Evolutionary conservation across 148 eudicot genomes (phyloP), one percentile per base, ranked within the genome.

Genomic region (Vaccinium myrtillus): DNA sequence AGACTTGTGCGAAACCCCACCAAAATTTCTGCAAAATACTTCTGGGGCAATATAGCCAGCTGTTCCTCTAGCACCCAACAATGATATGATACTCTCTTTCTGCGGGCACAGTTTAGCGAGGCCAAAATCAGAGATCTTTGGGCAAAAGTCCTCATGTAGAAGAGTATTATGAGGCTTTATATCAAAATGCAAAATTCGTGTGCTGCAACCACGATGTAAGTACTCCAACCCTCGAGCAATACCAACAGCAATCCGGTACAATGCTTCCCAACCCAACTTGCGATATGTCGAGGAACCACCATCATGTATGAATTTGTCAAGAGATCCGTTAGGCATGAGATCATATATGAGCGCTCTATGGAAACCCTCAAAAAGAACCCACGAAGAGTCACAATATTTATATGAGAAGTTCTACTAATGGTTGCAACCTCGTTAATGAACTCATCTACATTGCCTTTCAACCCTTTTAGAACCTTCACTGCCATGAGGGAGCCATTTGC

Each of bases 381-480:
- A 30, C 32, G 32, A 30, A 30, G 32, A 30, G 32, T 30, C 32
- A 30, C 32, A 30, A 30, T 30, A 30, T 30, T 30, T 30, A 30
- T 1, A 30, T 30, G 32, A 30, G 32, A 30, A 30, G 32, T 30
- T 30, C 32, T 30, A 30, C 32, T 30, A 30, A 30, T 30, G 1
- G 32, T 30, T 30, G 32, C 32, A 30, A 30, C 32, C 32, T 30
- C 32, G 32, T 30, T 30, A 30, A 30, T 30, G 32, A 87, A 87
- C 6, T 87, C 88, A 65, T 75, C 84, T n/a, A 82, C 86, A 51
- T 59, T 63, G 7, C 82, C 86, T 25, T 84, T 77, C 15, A 21
- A 30, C 32, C 32, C 32, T 30, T 30, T 30, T 1, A 30, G 32
- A 30, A 30, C 32, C 32, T 30, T 30, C 32, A 30, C 32, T 30